Conservation (phyloP, 2,329 filamentous ascomycete genomes). For the Raffaelea ambrosiae region DNA sequence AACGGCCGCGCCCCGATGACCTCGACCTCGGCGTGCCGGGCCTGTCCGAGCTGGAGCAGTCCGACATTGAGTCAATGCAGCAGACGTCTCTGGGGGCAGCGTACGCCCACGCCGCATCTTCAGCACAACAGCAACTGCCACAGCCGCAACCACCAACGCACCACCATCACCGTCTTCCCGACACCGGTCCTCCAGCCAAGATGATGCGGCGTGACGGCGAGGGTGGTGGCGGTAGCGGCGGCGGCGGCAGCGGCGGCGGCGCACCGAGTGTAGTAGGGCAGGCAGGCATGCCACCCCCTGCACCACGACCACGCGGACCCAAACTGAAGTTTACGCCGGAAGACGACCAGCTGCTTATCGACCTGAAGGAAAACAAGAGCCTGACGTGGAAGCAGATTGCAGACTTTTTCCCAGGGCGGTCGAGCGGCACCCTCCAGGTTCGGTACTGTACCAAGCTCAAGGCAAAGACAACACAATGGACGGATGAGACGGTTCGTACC, state of each 20-base stretch:
- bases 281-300: slow-evolving; percentile 78
- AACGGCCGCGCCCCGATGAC: slow-evolving; percentile 49
- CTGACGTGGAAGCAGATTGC: slow-evolving; percentile 97
- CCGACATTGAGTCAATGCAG: slow-evolving; percentile 47
- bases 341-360: slow-evolving; percentile 79
- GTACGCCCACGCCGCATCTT: slow-evolving; percentile 32
- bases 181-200: slow-evolving; percentile 60
- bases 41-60: slow-evolving; percentile 43
- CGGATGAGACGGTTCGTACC: slow-evolving; percentile 73
- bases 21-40: slow-evolving; percentile 46
- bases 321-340: slow-evolving; percentile 93
- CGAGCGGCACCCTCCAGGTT: slow-evolving; percentile 84
- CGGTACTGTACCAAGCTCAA: slow-evolving; percentile 93
- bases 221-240: slow-evolving; percentile 20
- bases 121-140: too few species aligned
- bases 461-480: slow-evolving; percentile 89
- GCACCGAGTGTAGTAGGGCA: slow-evolving; percentile 82
- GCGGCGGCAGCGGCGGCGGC: slow-evolving; percentile 37
- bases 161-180: slow-evolving; percentile 73
- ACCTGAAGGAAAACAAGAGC: slow-evolving; percentile 90
- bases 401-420: slow-evolving; percentile 87
- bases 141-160: slow-evolving; percentile 36
- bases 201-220: slow-evolving; percentile 53
- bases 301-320: slow-evolving; percentile 70
- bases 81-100: slow-evolving; percentile 42